These are phyloP conservation scores for Microcera coccophila DNA, from an alignment of 2,329 filamentous ascomycete species.

Conservation along the genomic window DNA sequence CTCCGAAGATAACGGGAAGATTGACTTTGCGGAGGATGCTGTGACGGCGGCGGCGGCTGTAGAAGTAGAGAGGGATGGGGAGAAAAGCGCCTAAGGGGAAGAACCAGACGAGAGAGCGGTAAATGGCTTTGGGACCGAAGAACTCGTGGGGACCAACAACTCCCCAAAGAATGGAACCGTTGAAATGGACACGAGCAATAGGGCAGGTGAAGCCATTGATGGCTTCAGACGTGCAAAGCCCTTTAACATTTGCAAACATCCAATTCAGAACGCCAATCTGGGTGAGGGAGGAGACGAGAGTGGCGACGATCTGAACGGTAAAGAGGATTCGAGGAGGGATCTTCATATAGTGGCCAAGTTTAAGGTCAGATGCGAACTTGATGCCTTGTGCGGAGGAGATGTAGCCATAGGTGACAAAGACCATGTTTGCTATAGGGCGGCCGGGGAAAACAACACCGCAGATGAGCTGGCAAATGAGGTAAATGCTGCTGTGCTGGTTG, in stretches of 20 bases:
- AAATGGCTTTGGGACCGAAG: slow-evolving; percentile 72
- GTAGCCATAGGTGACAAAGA: slow-evolving; percentile 88
- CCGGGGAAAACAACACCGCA: slow-evolving; percentile 80
- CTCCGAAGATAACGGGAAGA: slow-evolving; percentile 77
- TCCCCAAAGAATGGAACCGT: slow-evolving; percentile 85
- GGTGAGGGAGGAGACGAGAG: slow-evolving; percentile 70
- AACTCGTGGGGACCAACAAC: slow-evolving; percentile 80
- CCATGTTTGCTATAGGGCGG: slow-evolving; percentile 85
- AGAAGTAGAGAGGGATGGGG: slow-evolving; percentile 70
- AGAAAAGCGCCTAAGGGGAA: slow-evolving; percentile 73
- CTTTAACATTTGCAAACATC: slow-evolving; percentile 77
- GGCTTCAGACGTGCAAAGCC: slow-evolving; percentile 74
- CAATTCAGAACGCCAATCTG: slow-evolving; percentile 85
- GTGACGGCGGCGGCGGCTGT: slow-evolving; percentile 55
- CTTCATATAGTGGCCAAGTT: slow-evolving; percentile 86
- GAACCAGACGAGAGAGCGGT: slow-evolving; percentile 74
- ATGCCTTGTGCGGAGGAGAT: slow-evolving; percentile 85
- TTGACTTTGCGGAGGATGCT: slow-evolving; percentile 73
- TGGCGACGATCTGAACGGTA: slow-evolving; percentile 72
- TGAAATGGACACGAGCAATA: slow-evolving; percentile 84
- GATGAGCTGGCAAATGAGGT: slow-evolving; percentile 80
- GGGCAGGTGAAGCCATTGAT: slow-evolving; percentile 86
- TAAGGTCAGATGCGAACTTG: slow-evolving; percentile 83
- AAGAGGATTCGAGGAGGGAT: slow-evolving; percentile 77
- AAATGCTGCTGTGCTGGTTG: slow-evolving; percentile 83